These are phyloP conservation scores for Ceratobasidium sp. DNA, from an alignment of 1,284 basidiomycete genomes.

Conservation along the genomic window DNA sequence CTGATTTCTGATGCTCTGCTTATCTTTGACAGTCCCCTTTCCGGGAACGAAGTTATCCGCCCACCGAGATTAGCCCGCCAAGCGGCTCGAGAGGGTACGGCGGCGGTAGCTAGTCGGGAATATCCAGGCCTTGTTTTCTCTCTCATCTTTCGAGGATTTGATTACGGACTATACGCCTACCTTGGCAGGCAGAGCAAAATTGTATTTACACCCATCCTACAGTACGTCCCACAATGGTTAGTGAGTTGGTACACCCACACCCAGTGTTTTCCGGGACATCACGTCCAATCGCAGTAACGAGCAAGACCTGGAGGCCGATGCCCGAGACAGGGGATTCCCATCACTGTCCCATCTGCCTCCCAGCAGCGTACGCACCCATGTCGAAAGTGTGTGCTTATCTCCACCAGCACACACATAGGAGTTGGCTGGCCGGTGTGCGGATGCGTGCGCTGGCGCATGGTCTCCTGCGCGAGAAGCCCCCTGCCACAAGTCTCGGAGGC, in stretches of 20 bases:
- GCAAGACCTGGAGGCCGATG: conserved; percentile 11
- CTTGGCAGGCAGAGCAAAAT: conserved; percentile 38
- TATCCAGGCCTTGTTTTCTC: conserved; percentile 18
- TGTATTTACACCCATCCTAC: conserved; percentile 41
- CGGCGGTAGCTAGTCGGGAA: conserved; percentile 31
- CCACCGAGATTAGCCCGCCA: conserved; percentile 34
- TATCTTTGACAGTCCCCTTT: conserved; percentile 31
- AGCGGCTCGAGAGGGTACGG: conserved; percentile 20
- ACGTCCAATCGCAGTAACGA: conserved; percentile 8
- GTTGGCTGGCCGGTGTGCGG: conserved; percentile 3
- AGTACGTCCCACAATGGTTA: conserved; percentile 38
- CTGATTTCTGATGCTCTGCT: conserved; percentile 12
- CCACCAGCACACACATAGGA: neutral
- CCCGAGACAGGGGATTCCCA: conserved; percentile 1
- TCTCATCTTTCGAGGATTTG: conserved; percentile 36
- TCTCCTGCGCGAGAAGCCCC: neutral
- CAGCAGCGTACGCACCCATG: neutral
- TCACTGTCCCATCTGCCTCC: conserved; percentile 7
- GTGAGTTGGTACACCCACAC: conserved; percentile 19
- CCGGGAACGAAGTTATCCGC: conserved; percentile 36
- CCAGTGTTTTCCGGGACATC: conserved; percentile 5
- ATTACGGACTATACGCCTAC: conserved; percentile 24
- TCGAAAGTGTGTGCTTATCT: conserved; percentile 22
- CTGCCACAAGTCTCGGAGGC: neutral
- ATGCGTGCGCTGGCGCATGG: conserved; percentile 10